Evolutionary conservation across 2,329 filamentous ascomycete species (phyloP).

Genomic region (Exserohilum turcica): DNA sequence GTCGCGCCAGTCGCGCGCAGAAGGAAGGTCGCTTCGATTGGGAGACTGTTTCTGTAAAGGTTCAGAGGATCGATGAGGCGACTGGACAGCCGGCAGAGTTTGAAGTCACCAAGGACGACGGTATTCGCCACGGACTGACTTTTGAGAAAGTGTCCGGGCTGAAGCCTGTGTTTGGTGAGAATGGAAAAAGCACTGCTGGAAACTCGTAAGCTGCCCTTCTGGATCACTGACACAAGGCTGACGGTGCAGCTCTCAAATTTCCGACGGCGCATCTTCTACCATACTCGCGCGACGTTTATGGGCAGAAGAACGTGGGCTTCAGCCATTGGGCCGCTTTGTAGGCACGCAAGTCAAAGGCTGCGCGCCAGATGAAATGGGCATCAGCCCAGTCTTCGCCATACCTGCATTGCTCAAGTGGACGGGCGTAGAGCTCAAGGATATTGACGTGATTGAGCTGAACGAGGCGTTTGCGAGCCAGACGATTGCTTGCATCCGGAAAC

Average conservation of each 20-base stretch:
- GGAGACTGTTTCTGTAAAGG: conserved; percentile 87
- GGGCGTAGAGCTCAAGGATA: conserved; percentile 76
- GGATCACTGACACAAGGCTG: not conserved
- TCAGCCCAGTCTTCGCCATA: conserved; percentile 74
- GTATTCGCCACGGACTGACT: conserved; percentile 87
- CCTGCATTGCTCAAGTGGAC: conserved; percentile 81
- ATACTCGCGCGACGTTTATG: conserved; percentile 92
- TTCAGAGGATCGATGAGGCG: conserved; percentile 71
- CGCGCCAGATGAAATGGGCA: conserved; percentile 94
- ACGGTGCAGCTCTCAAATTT: conserved; percentile 76
- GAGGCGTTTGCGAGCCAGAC: conserved; percentile 98
- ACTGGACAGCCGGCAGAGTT: conserved; percentile 75
- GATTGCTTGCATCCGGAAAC: conserved; percentile 76
- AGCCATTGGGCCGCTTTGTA: conserved; percentile 91
- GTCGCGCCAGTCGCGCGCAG: conserved; percentile 83
- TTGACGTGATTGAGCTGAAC: conserved; percentile 91
- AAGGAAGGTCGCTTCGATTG: conserved; percentile 88
- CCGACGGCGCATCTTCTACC: conserved; percentile 87
- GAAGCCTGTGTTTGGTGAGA: conserved; percentile 85
- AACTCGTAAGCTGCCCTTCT: conserved; percentile 57
- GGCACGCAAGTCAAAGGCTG: conserved; percentile 90
- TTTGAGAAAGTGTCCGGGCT: conserved; percentile 81
- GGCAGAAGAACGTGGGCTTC: conserved; percentile 81
- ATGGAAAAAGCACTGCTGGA: conserved; percentile 87
- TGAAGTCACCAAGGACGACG: conserved; percentile 83